Base-by-base conservation (phyloP, 129 eudicot genomes). In the Chrysanthemum makinoi region DNA sequence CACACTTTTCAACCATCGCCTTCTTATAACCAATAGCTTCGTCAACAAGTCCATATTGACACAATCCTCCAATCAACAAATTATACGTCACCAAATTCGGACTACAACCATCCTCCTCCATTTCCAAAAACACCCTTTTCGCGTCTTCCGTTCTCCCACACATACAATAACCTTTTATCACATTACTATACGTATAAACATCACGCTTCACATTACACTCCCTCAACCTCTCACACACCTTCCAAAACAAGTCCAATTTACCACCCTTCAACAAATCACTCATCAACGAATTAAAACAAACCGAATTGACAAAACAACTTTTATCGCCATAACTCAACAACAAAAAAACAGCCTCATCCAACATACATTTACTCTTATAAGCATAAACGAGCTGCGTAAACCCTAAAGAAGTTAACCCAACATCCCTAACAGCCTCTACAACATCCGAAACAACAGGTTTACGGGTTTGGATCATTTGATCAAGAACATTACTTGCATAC, bases 241-340 rank as follows among this genome's bases (percentile, higher is more conserved):
- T 77, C 80, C 82, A 81, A 77, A 81, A 73, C 79, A 82, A 73
- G 13, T 69, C 75, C 80, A 73, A 62, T 70, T 65, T 72, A 47
- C 77, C 57, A 68, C 56, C 53, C 52, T 68, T 77, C 56, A 81
- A 81, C 44, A 81, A 68, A 77, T 81, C 81, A 20, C 69, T 77
- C 76, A 72, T 58, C 51, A 81, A 75, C 14, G 81, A 57, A 18
- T 72, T 77, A 62, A 79, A 72, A 54, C 85, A 81, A 53, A 65
- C 24, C n/a, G 18, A 19, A 54, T 75, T 72, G 35, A 75, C 75
- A 16, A 77, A 61, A 17, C 39, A 35, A 12, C 14, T 59, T 8
- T 0, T 49, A 67, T 15, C 11, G 8, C 66, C 69, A 16, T 17
- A 47, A 53, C 73, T 71, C 7, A 68, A 68, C 26, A 77, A 8